These are phyloP conservation scores for Lippia alba DNA, from an alignment of 305 asterid species.

Conservation along the genomic window DNA sequence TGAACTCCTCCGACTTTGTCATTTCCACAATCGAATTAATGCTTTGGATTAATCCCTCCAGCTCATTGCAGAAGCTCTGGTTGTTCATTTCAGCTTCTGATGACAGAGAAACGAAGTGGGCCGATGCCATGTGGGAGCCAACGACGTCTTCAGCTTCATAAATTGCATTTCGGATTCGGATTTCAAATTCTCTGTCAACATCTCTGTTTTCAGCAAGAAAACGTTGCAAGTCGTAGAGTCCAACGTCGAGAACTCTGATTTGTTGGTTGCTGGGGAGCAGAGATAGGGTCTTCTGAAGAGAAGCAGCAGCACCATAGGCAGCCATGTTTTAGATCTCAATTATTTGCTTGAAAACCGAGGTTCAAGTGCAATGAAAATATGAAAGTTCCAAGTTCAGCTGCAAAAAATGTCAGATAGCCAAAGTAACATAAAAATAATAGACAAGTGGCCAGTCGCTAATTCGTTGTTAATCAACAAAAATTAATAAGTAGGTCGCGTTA, in stretches of 20 bases:
- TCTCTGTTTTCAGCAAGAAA: constrained; percentile 15
- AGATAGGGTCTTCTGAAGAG: constrained; percentile 15
- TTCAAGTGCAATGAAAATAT: too few relatives aligned
- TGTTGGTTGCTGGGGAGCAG: not conserved
- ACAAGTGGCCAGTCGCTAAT: too few relatives aligned
- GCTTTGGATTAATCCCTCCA: not conserved
- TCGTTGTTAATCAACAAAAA: too few relatives aligned
- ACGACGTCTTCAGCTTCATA: constrained; percentile 29
- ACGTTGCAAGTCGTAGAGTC: constrained; percentile 3
- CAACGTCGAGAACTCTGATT: constrained; percentile 4
- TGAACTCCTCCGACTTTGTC: too few relatives aligned
- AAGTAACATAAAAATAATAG: too few relatives aligned
- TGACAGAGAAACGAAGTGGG: not conserved
- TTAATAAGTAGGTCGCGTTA: constrained; percentile 56
- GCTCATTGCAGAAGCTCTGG: not conserved
- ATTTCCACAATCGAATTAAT: too few relatives aligned
- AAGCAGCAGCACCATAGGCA: constrained; percentile 38
- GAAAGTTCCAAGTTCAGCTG: too few relatives aligned
- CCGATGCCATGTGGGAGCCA: constrained; percentile 16
- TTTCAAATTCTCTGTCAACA: not conserved
- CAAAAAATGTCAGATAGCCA: too few relatives aligned
- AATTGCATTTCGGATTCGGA: constrained; percentile 23
- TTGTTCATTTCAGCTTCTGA: not conserved
- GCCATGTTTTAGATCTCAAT: not conserved
- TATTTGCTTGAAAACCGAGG: too few relatives aligned